phyloP scores from a whole-genome alignment of 352 stramenopile species.

The Phytophthora sp. region DNA sequence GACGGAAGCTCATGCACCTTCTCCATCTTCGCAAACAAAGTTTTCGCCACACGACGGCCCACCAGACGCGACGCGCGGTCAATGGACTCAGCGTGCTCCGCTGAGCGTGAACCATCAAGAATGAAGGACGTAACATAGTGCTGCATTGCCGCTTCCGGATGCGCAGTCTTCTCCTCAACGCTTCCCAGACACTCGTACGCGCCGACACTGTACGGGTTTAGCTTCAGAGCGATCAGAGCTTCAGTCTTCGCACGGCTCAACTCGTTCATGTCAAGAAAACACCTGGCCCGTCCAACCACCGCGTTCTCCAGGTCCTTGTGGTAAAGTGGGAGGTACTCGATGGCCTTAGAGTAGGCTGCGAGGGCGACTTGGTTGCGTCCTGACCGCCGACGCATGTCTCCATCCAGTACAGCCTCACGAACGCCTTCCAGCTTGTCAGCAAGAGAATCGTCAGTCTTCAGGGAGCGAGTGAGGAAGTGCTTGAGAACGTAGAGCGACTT shows the following conservation, averaged over 20 bases:
- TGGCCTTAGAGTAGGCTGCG: slow-evolving; percentile 62
- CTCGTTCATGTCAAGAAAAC: slow-evolving; percentile 61
- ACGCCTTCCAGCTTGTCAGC: slow-evolving; percentile 57
- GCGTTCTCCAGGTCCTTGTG: slow-evolving; percentile 66
- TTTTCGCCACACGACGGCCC: slow-evolving; percentile 67
- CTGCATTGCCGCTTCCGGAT: slow-evolving; percentile 76
- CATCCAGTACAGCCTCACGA: slow-evolving; percentile 59
- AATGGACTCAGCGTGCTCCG: slow-evolving; percentile 72
- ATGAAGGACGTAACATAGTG: slow-evolving; percentile 86
- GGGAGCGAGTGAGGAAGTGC: slow-evolving; percentile 65
- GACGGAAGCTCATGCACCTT: slow-evolving; percentile 78
- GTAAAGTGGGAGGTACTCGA: slow-evolving; percentile 68
- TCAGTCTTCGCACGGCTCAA: slow-evolving; percentile 51
- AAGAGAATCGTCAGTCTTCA: slow-evolving; percentile 58
- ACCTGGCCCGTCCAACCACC: slow-evolving; percentile 65
- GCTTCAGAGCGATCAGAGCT: slow-evolving; percentile 51
- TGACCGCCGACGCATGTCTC: slow-evolving; percentile 59
- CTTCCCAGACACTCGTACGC: slow-evolving; percentile 75
- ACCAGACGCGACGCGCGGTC: slow-evolving; percentile 74
- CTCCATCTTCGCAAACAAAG: slow-evolving; percentile 73
- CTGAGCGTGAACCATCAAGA: slow-evolving; percentile 75
- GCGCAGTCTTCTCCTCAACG: slow-evolving; percentile 59
- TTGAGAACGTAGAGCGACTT: slow-evolving; percentile 72
- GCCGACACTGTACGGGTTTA: slow-evolving; percentile 73
- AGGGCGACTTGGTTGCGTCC: slow-evolving; percentile 61